Conservation (phyloP, 371 early-diverging fungal species). For the Astathelohania contejeani region DNA sequence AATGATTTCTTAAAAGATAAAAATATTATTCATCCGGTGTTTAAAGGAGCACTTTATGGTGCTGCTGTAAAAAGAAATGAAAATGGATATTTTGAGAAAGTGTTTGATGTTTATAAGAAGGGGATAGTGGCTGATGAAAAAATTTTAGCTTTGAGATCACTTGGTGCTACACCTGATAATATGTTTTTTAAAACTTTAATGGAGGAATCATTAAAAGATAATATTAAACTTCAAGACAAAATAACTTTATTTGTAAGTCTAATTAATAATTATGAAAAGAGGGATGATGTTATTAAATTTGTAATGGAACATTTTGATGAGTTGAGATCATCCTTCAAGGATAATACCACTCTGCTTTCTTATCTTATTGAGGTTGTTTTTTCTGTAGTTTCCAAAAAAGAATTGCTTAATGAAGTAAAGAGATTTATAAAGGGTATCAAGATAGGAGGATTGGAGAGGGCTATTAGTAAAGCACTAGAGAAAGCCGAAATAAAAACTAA, state of each 20-base stretch:
- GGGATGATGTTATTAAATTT: background rate
- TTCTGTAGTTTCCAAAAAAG: background rate
- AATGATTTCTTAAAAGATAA: background rate
- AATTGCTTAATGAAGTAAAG: background rate
- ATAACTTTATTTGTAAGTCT: background rate
- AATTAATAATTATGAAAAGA: background rate
- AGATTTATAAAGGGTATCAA: background rate
- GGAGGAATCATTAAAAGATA: background rate
- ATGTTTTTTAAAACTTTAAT: background rate
- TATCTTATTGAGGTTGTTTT: conserved; percentile 1
- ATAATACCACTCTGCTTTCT: background rate
- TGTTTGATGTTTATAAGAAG: background rate
- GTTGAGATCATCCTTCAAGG: background rate
- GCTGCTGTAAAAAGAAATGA: background rate
- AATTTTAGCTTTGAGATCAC: background rate
- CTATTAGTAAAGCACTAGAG: background rate
- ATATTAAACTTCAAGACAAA: conserved; percentile 6
- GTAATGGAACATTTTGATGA: conserved; percentile 3
- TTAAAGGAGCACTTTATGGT: background rate
- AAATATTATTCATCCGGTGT: background rate
- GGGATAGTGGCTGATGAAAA: conserved; percentile 1
- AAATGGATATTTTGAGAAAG: background rate
- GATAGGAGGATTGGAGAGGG: background rate
- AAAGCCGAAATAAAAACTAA: background rate
- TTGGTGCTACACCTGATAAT: background rate